These are phyloP conservation scores for Aspergillus luchuensis DNA, from an alignment of 2,329 filamentous ascomycete species.

Conservation along the genomic window DNA sequence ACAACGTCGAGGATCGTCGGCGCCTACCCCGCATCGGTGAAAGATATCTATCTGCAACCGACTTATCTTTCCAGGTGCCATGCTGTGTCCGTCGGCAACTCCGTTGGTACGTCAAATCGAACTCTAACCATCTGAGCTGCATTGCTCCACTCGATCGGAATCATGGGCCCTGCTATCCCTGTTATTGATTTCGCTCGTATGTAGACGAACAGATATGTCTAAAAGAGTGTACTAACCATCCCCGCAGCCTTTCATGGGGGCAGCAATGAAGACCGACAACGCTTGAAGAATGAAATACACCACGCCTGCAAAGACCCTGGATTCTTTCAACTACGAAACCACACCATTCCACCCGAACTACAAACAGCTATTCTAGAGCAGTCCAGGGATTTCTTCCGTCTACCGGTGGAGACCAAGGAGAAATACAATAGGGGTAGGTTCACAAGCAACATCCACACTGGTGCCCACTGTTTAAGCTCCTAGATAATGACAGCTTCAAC, in stretches of 20 bases:
- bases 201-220: not conserved
- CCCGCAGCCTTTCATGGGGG: slow-evolving; percentile 1
- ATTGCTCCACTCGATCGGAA: not conserved
- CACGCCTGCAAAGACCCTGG: slow-evolving; percentile 50
- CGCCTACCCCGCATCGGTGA: not conserved
- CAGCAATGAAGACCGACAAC: slow-evolving; percentile 3
- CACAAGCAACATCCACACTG: not conserved
- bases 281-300: slow-evolving; percentile 39
- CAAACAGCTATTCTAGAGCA: slow-evolving; percentile 47
- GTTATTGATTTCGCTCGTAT: not conserved
- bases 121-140: not conserved
- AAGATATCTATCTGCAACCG: not conserved
- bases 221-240: not conserved
- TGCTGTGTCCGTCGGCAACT: no score
- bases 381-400: slow-evolving; percentile 52
- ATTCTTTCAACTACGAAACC: slow-evolving; percentile 57
- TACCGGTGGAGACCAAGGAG: slow-evolving; percentile 34
- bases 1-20: no score
- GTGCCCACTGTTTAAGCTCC: not conserved
- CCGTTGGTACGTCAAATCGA: no score
- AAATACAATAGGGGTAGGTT: slow-evolving; percentile 24
- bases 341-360: slow-evolving; percentile 47
- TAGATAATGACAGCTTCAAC: slow-evolving; percentile 6
- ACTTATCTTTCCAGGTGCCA: not conserved
- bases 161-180: not conserved